Percentiles rank a stretch among this genome's conserved stretches.
These are phyloP conservation scores for Citrullus colocynthis DNA, from an alignment of 306 rosid species.

Conservation along the genomic window DNA sequence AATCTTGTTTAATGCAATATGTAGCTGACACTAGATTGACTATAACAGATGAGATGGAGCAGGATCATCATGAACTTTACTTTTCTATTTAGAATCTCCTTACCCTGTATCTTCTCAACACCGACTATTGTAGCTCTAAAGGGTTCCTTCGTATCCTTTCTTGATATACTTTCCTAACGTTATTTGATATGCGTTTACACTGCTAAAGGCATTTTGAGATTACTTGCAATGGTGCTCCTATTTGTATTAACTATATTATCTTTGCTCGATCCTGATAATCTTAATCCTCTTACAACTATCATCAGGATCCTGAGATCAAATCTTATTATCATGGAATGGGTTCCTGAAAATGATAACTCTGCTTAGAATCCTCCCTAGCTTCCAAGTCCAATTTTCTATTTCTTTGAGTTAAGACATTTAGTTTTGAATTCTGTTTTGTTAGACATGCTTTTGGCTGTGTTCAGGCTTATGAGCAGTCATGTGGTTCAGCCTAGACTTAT, in stretches of 20 bases:
- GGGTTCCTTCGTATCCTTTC: neutral
- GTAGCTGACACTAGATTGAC: slow-evolving; percentile 40
- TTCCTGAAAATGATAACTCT: neutral
- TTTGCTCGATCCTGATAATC: neutral
- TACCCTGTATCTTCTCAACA: neutral
- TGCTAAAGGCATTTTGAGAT: neutral
- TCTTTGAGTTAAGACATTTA: slow-evolving; percentile 9
- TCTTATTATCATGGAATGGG: neutral
- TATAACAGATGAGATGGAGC: slow-evolving; percentile 17
- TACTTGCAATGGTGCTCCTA: neutral
- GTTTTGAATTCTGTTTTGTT: slow-evolving; percentile 13
- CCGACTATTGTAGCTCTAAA: neutral
- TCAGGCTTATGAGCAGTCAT: slow-evolving; percentile 27
- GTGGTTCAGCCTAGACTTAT: slow-evolving; percentile 11
- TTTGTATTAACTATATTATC: neutral
- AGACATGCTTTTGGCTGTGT: slow-evolving; percentile 13
- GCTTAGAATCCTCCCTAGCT: neutral
- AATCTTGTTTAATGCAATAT: slow-evolving; percentile 45
- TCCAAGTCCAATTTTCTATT: neutral
- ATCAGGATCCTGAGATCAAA: neutral
- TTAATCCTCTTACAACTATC: neutral
- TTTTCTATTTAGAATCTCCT: slow-evolving; percentile 11
- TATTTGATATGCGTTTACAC: neutral
- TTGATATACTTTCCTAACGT: neutral
- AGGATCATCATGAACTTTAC: slow-evolving; percentile 17